phyloP scores from a whole-genome alignment of 1,139 yeast genomes.

The Saccharomyces hybrid region DNA sequence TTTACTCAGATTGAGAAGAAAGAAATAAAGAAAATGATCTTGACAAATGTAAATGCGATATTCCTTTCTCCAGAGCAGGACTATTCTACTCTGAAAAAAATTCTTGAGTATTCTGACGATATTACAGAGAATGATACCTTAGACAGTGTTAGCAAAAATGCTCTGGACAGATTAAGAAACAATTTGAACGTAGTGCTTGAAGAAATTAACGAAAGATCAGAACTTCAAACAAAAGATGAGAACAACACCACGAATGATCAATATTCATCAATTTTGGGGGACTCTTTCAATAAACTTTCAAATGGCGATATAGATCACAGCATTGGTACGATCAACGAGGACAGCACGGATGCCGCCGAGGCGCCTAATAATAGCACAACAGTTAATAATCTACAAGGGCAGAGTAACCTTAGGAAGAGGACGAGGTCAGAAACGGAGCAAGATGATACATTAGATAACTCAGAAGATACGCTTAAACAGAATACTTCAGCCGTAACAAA shows the following conservation, averaged over 20 bases:
- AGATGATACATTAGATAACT: background rate
- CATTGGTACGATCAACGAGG: conserved; percentile 9
- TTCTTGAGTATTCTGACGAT: conserved; percentile 27
- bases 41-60: conserved; percentile 48
- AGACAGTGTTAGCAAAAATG: conserved; percentile 42
- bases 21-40: conserved; percentile 48
- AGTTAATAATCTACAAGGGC: conserved; percentile 12
- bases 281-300: conserved; percentile 10
- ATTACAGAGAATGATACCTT: conserved; percentile 24
- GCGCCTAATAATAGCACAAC: background rate
- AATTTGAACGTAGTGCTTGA: conserved; percentile 18
- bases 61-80: conserved; percentile 34
- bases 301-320: conserved; percentile 13
- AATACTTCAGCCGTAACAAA: conserved; percentile 9
- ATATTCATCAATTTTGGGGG: conserved; percentile 28
- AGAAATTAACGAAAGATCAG: conserved; percentile 15
- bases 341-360: background rate
- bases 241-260: conserved; percentile 19
- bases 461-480: background rate
- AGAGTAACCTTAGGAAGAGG: conserved; percentile 3
- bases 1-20: conserved; percentile 44
- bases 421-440: conserved; percentile 6
- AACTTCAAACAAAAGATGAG: conserved; percentile 12
- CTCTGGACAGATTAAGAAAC: conserved; percentile 40
- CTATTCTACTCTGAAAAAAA: conserved; percentile 21